Evolutionary conservation across 345 rosid species (phyloP).

Genomic region (Gossypium rotundifolium): DNA sequence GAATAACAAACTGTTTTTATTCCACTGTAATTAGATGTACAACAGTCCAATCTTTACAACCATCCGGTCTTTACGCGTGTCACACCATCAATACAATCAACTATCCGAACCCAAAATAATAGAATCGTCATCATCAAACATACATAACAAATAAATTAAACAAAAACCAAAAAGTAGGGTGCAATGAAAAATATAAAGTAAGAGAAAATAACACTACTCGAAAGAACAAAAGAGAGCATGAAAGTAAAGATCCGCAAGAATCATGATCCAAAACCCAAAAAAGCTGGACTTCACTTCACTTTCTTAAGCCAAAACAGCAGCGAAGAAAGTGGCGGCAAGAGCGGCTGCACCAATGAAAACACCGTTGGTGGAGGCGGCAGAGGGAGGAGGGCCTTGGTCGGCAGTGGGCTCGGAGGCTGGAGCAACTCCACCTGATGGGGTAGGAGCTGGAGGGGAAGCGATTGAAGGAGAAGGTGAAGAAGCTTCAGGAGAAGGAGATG

Average conservation of each 20-base stretch:
- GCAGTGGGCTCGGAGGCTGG: constrained; percentile 18
- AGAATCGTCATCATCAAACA: constrained; percentile 4
- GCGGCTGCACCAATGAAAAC: constrained; percentile 46
- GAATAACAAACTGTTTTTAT: constrained; percentile 32
- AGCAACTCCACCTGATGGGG: constrained; percentile 17
- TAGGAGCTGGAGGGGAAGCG: constrained; percentile 29
- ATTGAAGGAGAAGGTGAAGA: constrained; percentile 14
- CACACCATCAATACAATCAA: constrained; percentile 12
- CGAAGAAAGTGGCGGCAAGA: constrained; percentile 43
- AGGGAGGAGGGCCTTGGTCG: constrained; percentile 14
- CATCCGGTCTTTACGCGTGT: constrained; percentile 19
- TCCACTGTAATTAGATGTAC: constrained; percentile 33
- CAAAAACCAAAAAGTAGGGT: neutral
- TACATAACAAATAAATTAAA: constrained; percentile 20
- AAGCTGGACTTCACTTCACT: neutral
- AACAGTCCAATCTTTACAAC: constrained; percentile 28
- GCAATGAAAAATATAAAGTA: neutral
- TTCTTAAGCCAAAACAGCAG: constrained; percentile 46
- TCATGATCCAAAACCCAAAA: constrained; percentile 19
- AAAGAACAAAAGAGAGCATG: neutral
- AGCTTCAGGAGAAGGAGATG: constrained; percentile 22
- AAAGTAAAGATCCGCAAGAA: constrained; percentile 22
- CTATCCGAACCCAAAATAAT: constrained; percentile 13
- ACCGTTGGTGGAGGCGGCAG: constrained; percentile 26
- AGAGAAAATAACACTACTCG: constrained; percentile 10